Evolutionary conservation across 2,329 filamentous ascomycete genomes (phyloP), one percentile per base, ranked within the genome.

Genomic region (Eurotiales sp.): DNA sequence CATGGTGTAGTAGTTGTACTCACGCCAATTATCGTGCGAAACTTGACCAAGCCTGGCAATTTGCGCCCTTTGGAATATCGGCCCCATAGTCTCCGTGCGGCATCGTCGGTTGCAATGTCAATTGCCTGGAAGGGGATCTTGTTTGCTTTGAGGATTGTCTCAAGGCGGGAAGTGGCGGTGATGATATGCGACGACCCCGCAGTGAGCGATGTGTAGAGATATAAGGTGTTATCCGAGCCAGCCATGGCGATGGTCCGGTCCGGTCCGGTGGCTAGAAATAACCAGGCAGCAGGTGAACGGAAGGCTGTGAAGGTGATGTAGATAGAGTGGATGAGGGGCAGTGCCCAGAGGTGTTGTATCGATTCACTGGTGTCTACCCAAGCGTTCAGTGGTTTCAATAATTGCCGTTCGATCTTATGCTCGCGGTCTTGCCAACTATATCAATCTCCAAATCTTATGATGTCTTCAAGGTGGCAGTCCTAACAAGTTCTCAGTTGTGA

Each of bases 161-260:
- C 92, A 60, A 99, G 84, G 43, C 93, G 88, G 50, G 91, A 95
- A 1, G 93, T 97, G 22, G 91, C 93, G 36, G 93, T 97, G 64
- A 97, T 85, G 68, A 97, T 96, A 70, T 96, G 90, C 21, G 90
- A 95, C 36, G 90, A 96, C 58, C 93, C 93, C 53, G 93, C 89
- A 17, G 93, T 97, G 51, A 99, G 80, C 48, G 92, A 97, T 55
- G 93, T 97, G 75, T 95, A 96, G 62, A 99, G 87, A 76, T 93
- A 99, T 56, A 99, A 84, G 23, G 85, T 77, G 44, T 86, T 81
- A 54, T 73, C 72, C 17, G 53, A 17, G 11, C 15, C 44, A 11
- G 49, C 41, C 49, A 51, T 51, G 52, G 61, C 61, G 14, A 62
- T 61, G 44, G 25, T 6, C 11, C 25, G 11, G 25, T n/a, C n/a